A percentile compares a stretch with the other conserved stretches of the same genome.
phyloP scores from a whole-genome alignment of 768 basidiomycete species.

The Kwoniella dendrophila region DNA sequence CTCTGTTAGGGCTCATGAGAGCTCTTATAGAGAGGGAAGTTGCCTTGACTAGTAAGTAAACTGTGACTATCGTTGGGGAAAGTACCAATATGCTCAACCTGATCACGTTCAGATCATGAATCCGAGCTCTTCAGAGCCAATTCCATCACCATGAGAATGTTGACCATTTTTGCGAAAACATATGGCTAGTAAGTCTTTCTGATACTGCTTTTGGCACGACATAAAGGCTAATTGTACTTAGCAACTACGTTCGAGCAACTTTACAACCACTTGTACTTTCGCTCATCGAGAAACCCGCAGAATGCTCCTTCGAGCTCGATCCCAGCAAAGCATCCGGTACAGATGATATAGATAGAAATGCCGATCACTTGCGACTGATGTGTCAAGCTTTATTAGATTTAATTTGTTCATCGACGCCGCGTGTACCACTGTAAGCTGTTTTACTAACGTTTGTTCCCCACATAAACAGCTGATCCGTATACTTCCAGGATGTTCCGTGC shows the following conservation, averaged over 20 bases:
- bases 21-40: conserved; percentile 85
- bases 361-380: conserved; percentile 70
- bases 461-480: neutral
- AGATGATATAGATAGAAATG: conserved; percentile 69
- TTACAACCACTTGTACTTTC: conserved; percentile 75
- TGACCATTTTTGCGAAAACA: conserved; percentile 82
- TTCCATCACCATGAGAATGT: conserved; percentile 79
- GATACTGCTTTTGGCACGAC: too few species aligned
- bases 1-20: conserved; percentile 74
- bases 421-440: conserved; percentile 70
- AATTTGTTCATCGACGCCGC: conserved; percentile 69
- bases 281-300: conserved; percentile 72
- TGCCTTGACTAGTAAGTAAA: conserved; percentile 66
- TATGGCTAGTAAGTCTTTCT: conserved; percentile 76
- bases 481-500: conserved; percentile 27
- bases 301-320: conserved; percentile 77
- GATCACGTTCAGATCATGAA: conserved; percentile 65
- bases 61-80: neutral
- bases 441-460: neutral
- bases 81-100: neutral
- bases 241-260: conserved; percentile 77
- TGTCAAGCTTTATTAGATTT: conserved; percentile 75
- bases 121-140: conserved; percentile 83
- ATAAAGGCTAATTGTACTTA: too few species aligned
- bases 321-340: conserved; percentile 60